Percentiles rank a stretch among this genome's conserved stretches.
phyloP scores from a whole-genome alignment of 2,329 filamentous ascomycete species.

The Stemphylium vesicarium region DNA sequence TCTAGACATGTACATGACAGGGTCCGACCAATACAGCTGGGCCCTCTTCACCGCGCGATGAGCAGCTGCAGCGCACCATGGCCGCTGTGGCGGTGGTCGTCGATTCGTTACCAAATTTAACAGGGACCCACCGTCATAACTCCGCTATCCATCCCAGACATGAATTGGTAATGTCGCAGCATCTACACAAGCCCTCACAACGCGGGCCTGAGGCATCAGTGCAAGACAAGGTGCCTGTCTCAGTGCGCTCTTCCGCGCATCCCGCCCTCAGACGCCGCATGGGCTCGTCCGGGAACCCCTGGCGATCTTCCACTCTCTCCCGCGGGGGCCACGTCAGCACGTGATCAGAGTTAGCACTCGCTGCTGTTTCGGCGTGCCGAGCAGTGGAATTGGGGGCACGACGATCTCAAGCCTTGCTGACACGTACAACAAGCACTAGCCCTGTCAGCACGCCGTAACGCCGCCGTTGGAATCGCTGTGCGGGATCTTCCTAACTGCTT shows the following conservation, averaged over 20 bases:
- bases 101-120: background rate
- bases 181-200: background rate
- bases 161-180: background rate
- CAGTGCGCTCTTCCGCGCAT: background rate
- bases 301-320: slow-evolving; percentile 15
- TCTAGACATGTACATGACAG: background rate
- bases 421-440: slow-evolving; percentile 28
- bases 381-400: slow-evolving; percentile 13
- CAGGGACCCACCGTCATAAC: background rate
- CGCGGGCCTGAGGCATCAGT: background rate
- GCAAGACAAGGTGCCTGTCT: slow-evolving; percentile 1
- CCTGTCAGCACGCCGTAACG: slow-evolving; percentile 7
- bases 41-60: background rate
- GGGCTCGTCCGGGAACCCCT: slow-evolving; percentile 15
- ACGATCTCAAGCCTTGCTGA: slow-evolving; percentile 27
- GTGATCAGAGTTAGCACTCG: slow-evolving; percentile 6
- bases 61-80: too few relatives aligned
- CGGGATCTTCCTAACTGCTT: slow-evolving; percentile 9
- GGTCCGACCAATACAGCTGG: background rate
- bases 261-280: slow-evolving; percentile 3
- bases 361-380: slow-evolving; percentile 14
- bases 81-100: background rate
- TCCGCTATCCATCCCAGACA: background rate
- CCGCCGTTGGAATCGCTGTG: slow-evolving; percentile 7
- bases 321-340: slow-evolving; percentile 16